These are phyloP conservation scores for Sabuloglossum arenarium DNA, from an alignment of 495 filamentous ascomycete species.

Conservation along the genomic window DNA sequence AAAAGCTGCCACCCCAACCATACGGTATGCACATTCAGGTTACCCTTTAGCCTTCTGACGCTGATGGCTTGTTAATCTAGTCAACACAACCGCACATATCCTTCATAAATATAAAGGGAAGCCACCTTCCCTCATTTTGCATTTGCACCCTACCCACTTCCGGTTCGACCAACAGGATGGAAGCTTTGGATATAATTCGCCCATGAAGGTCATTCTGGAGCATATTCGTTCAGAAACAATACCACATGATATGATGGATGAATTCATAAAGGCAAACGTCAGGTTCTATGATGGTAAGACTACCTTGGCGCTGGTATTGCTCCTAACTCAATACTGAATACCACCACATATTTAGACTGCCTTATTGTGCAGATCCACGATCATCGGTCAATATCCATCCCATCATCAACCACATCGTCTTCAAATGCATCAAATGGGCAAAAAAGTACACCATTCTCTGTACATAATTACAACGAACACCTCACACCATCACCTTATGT, in stretches of 20 bases:
- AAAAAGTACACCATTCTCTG: conserved; percentile 48
- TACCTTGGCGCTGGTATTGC: not conserved
- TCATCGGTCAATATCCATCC: conserved; percentile 45
- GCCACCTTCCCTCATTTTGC: conserved; percentile 64
- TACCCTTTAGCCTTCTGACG: not conserved
- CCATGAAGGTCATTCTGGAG: conserved; percentile 68
- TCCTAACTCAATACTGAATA: conserved; percentile 2
- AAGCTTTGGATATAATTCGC: conserved; percentile 72
- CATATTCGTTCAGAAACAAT: conserved; percentile 47
- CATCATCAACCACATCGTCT: conserved; percentile 25
- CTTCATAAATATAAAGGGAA: conserved; percentile 59
- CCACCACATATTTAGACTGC: conserved; percentile 33
- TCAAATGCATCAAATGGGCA: conserved; percentile 31
- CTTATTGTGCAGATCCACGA: conserved; percentile 84
- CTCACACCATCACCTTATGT: conserved; percentile 75
- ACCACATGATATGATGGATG: conserved; percentile 55
- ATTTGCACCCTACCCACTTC: conserved; percentile 69
- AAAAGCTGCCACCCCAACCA: conserved; percentile 22
- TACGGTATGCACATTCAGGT: conserved; percentile 20
- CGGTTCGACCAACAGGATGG: conserved; percentile 90
- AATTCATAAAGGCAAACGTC: conserved; percentile 40
- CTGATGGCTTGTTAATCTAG: conserved; percentile 16
- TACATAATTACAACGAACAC: conserved; percentile 77
- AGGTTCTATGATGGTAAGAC: conserved; percentile 71
- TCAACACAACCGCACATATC: conserved; percentile 53